Percentiles rank a stretch among this genome's conserved stretches.
Evolutionary conservation across 108 stramenopile species (phyloP).

Genomic region (Cylindrotheca closterium): DNA sequence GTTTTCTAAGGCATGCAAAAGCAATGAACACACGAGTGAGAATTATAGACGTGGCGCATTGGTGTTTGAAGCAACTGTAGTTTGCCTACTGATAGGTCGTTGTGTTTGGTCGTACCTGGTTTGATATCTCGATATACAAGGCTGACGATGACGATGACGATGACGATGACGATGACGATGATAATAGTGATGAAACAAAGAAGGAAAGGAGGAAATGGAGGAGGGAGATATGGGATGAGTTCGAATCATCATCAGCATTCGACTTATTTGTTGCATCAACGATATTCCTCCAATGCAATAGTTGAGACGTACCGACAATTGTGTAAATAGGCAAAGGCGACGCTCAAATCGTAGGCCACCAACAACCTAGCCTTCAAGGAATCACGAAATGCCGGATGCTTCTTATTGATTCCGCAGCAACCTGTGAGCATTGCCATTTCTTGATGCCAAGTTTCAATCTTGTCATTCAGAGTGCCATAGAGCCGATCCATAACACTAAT

Average conservation of each 20-base stretch:
- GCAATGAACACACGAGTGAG: no score
- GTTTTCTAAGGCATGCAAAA: constrained; percentile 44
- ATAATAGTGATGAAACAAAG: no score
- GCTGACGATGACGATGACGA: constrained; percentile 2
- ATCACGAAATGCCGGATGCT: constrained; percentile 12
- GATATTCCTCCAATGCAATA: no score
- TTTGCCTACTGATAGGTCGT: no score
- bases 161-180: no score
- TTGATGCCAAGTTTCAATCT: constrained; percentile 48
- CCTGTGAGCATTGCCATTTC: constrained; percentile 24
- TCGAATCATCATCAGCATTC: no score
- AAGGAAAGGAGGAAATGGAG: not conserved
- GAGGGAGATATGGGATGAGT: not conserved
- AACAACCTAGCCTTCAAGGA: constrained; percentile 50
- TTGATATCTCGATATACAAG: constrained; percentile 49
- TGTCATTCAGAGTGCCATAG: constrained; percentile 65
- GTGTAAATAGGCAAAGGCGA: constrained; percentile 68
- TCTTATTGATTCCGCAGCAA: constrained; percentile 10
- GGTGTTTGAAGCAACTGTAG: no score
- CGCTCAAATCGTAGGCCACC: constrained; percentile 64
- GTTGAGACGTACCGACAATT: constrained; percentile 23
- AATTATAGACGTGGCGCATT: no score
- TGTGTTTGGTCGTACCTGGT: constrained; percentile 2
- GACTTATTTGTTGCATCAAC: no score
- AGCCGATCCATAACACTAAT: constrained; percentile 54